Conservation (phyloP, 148 eudicot species). For the Linanthus parryae region DNA sequence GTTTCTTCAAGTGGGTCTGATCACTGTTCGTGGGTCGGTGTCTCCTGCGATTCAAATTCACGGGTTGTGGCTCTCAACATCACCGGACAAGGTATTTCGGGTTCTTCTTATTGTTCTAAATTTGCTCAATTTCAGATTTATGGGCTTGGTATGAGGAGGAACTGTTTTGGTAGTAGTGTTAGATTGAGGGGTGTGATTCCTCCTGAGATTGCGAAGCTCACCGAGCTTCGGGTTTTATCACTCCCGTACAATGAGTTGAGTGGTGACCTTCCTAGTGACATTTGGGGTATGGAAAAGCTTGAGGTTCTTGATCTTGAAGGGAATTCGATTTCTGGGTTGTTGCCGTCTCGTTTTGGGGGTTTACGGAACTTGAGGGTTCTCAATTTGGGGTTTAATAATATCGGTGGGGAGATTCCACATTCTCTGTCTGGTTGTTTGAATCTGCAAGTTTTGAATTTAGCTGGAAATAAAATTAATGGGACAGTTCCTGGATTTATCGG, state of each 20-base stretch:
- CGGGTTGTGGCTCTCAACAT: conserved; percentile 40
- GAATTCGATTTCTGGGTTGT: conserved; percentile 29
- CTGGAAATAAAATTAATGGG: conserved; percentile 55
- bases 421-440: conserved; percentile 36
- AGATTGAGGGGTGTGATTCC: conserved; percentile 31
- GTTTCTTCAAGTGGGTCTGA: conserved; percentile 12
- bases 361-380: conserved; percentile 40
- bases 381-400: conserved; percentile 53
- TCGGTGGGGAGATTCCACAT: conserved; percentile 41
- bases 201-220: conserved; percentile 25
- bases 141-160: conserved; percentile 44
- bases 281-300: conserved; percentile 42
- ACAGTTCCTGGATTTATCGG: conserved; percentile 48
- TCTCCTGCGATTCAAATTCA: conserved; percentile 44
- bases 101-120: conserved; percentile 33
- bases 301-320: conserved; percentile 58
- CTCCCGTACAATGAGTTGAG: conserved; percentile 40
- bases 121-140: conserved; percentile 35
- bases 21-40: conserved; percentile 74
- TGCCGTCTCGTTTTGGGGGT: conserved; percentile 30
- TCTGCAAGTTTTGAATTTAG: conserved; percentile 47
- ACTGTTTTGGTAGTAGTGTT: conserved; percentile 20
- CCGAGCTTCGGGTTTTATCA: conserved; percentile 37
- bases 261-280: conserved; percentile 34
- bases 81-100: conserved; percentile 45